Conservation (phyloP, 2,329 filamentous ascomycete species). For the Cordyceps cateniannulata region DNA sequence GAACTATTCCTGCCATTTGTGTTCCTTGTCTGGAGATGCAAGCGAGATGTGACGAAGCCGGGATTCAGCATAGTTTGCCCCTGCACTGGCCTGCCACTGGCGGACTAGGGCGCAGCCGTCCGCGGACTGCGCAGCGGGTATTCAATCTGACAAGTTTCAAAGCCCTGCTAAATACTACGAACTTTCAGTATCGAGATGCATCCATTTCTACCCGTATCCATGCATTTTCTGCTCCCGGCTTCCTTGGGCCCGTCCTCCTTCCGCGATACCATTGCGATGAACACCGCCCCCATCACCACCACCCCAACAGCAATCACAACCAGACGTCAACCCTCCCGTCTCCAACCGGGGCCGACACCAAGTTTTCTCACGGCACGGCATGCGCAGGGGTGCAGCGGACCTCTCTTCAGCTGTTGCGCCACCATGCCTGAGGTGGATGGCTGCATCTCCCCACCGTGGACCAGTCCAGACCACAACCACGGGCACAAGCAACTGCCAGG, state of each 20-base stretch:
- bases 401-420: constrained; percentile 8
- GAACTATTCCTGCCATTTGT: neutral
- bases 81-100: neutral
- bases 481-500: neutral
- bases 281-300: too few relatives aligned
- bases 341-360: too few relatives aligned
- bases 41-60: constrained; percentile 3
- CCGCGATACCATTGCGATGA: neutral
- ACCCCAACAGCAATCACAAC: neutral
- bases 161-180: neutral
- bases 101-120: neutral
- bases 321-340: neutral
- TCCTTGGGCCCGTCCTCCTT: neutral
- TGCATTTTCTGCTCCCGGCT: neutral
- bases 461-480: constrained; percentile 11
- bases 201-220: too few relatives aligned
- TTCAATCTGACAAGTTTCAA: neutral
- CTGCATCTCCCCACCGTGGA: constrained; percentile 7
- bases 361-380: too few relatives aligned
- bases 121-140: neutral
- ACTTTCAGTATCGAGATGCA: neutral
- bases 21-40: constrained; percentile 1
- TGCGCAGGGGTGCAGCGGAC: neutral
- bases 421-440: neutral
- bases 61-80: neutral